Evolutionary conservation across 2,329 filamentous ascomycete species (phyloP), one percentile per base, ranked within the genome.

Genomic region (Plectosphaerella cucumerina): DNA sequence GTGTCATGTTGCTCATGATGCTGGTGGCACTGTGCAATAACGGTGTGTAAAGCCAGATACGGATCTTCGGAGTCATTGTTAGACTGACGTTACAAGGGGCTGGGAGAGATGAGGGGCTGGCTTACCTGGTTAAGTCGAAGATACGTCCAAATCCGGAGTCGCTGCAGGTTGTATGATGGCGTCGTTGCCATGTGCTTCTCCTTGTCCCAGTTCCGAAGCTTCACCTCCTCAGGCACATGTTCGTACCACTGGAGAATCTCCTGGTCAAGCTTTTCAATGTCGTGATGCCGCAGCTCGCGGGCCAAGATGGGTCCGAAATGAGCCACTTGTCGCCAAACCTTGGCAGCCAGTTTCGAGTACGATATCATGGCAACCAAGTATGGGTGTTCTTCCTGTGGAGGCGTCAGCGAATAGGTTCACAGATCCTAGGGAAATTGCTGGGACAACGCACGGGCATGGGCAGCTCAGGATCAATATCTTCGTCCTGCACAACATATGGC

Each of bases 201-300:
- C 47, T 74, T 73, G 49, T 70, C 65, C 81, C 75, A 89, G 78
- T 72, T 84, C 73, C 57, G 88, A 63, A 67, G 80, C 70, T 63
- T 74, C 51, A 83, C 71, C 49, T 80, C 75, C 14, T 75, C 84
- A 56, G 65, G 93, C 68, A 96, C 81, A 14, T 80, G 78, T 15
- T 87, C 85, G 60, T 95, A 93, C 93, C 93, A 97, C 58, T 90
- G 83, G 5, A 94, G 73, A 45, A 96, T 86, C 61, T 95, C 88
- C 53, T 85, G 86, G 62, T 97, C 92, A 6, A 97, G 76, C 46
- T 84, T 85, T 23, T 87, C 86, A 52, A 96, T 89, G 55, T 93
- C 87, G 53, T 89, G 84, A 31, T 82, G 81, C 54, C 84, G 84
- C 49, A 89, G 74, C 37, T 87, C 84, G 34, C 80, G 77, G 1